A percentile compares a stretch with the other conserved stretches of the same genome.
These are phyloP conservation scores for Recurvomyces mirabilis DNA, from an alignment of 495 filamentous ascomycete genomes.

Conservation along the genomic window DNA sequence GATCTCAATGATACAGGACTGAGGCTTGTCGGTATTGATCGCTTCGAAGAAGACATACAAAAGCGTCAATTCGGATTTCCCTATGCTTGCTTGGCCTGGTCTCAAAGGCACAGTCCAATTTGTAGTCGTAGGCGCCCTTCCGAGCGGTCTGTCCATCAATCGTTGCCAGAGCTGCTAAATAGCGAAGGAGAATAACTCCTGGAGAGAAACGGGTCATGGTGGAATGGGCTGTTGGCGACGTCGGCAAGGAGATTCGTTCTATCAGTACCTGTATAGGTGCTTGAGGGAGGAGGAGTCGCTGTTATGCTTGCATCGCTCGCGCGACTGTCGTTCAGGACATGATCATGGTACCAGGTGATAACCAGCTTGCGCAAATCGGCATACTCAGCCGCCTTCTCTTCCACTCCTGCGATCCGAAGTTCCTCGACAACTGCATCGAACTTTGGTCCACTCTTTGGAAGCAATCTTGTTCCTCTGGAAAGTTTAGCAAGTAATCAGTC, in stretches of 20 bases:
- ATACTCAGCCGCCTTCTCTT: slow-evolving; percentile 1
- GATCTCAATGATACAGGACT: no score
- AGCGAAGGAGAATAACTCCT: neutral
- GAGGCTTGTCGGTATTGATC: no score
- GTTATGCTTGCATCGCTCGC: neutral
- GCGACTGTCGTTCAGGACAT: slow-evolving; percentile 2
- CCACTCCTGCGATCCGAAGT: slow-evolving; percentile 5
- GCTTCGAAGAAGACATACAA: no score
- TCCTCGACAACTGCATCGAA: slow-evolving; percentile 2
- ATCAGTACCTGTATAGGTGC: slow-evolving; percentile 1
- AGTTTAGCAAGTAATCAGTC: neutral
- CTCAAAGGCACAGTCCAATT: no score
- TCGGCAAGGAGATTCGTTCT: slow-evolving; percentile 1
- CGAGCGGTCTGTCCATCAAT: no score
- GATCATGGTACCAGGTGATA: slow-evolving; percentile 6
- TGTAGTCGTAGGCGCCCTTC: no score
- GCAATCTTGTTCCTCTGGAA: neutral
- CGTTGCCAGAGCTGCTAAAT: no score
- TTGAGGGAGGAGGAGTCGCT: slow-evolving; percentile 1
- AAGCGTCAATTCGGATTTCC: no score
- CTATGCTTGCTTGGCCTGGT: no score
- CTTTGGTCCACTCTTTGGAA: slow-evolving; percentile 3
- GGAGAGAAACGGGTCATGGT: slow-evolving; percentile 3
- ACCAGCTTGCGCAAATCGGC: slow-evolving; percentile 2
- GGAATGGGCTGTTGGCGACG: neutral